phyloP scores from a whole-genome alignment of 2,329 filamentous ascomycete species.

The Fusarium humuli region DNA sequence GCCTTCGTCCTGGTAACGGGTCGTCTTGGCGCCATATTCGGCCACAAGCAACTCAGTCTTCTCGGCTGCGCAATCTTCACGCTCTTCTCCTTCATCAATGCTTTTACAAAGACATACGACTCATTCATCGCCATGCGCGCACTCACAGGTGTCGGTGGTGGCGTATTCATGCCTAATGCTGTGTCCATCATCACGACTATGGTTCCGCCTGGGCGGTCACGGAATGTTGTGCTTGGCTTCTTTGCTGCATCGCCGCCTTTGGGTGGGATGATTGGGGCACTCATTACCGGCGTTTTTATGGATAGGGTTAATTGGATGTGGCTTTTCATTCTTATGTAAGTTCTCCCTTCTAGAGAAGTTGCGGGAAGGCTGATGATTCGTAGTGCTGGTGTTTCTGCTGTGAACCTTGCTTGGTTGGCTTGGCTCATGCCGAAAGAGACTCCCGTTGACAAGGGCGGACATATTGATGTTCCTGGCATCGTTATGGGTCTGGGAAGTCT shows the following conservation, averaged over 20 bases:
- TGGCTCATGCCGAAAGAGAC: constrained; percentile 32
- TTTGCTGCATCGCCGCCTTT: constrained; percentile 50
- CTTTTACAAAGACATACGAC: constrained; percentile 57
- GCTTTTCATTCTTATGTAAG: constrained; percentile 21
- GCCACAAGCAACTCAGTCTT: constrained; percentile 60
- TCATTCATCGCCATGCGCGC: constrained; percentile 58
- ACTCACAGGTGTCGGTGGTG: constrained; percentile 61
- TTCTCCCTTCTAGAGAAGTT: fast-evolving
- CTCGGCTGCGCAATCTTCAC: constrained; percentile 56
- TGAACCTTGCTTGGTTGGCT: constrained; percentile 8
- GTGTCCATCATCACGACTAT: constrained; percentile 62
- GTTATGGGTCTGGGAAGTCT: constrained; percentile 52
- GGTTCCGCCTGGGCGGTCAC: constrained; percentile 57
- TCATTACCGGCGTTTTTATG: background rate
- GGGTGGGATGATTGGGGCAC: constrained; percentile 47
- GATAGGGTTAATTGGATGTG: constrained; percentile 2
- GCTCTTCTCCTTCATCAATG: constrained; percentile 58
- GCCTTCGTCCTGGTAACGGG: constrained; percentile 65
- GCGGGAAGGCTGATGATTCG: fast-evolving
- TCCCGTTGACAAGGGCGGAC: constrained; percentile 43
- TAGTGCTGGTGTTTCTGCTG: constrained; percentile 12
- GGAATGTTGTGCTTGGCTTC: constrained; percentile 33
- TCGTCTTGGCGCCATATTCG: constrained; percentile 64
- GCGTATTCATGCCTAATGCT: constrained; percentile 64
- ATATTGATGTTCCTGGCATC: constrained; percentile 36